A percentile compares a stretch with the other conserved stretches of the same genome.
These are phyloP conservation scores for Leccinum subrobustum DNA, from an alignment of 1,284 basidiomycete genomes.

Conservation along the genomic window DNA sequence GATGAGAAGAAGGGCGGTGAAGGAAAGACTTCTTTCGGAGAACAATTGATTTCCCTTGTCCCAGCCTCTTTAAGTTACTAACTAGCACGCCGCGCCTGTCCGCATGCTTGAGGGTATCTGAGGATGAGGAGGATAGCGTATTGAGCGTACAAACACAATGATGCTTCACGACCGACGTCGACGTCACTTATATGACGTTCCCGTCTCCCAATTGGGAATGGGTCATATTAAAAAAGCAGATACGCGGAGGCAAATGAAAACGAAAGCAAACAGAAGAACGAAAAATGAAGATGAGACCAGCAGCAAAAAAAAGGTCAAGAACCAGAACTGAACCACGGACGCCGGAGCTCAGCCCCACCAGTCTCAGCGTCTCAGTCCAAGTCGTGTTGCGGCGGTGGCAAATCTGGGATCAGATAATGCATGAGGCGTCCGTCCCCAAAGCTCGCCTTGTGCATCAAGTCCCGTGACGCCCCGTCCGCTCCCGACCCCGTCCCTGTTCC, in stretches of 20 bases:
- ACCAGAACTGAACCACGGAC: neutral
- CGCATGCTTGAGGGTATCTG: neutral
- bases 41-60: neutral
- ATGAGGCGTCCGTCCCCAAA: conserved; percentile 28
- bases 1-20: neutral
- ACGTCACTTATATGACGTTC: neutral
- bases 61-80: conserved; percentile 4
- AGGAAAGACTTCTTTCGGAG: neutral
- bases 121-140: neutral
- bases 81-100: neutral
- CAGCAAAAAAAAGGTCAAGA: neutral
- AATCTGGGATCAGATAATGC: conserved; percentile 42
- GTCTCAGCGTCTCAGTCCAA: conserved; percentile 15
- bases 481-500: conserved; percentile 15
- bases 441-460: conserved; percentile 25
- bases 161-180: neutral
- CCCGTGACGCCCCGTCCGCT: conserved; percentile 18
- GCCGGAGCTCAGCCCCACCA: neutral
- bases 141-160: neutral
- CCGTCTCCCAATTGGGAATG: conserved; percentile 2
- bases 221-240: conserved; percentile 10
- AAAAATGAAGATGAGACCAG: neutral
- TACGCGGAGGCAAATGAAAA: neutral
- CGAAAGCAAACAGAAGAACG: neutral
- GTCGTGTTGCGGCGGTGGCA: conserved; percentile 35